phyloP scores from a whole-genome alignment of 208 protist species.

The Trypanosoma brucei region DNA sequence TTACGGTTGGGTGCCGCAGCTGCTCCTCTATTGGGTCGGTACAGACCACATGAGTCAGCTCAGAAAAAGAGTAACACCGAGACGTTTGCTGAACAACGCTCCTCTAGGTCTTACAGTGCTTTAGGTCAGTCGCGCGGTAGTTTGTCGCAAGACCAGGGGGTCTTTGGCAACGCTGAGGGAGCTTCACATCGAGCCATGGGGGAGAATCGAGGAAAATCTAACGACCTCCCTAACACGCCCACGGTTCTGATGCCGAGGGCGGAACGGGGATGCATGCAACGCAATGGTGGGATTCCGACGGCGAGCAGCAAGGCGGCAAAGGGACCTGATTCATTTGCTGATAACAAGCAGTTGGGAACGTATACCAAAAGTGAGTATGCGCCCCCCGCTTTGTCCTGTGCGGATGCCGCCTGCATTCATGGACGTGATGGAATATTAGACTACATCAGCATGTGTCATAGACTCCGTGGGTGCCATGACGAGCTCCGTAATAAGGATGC shows the following conservation, averaged over 20 bases:
- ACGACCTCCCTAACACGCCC: too few species aligned
- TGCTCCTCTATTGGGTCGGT: slow-evolving; percentile 10
- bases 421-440: slow-evolving; percentile 66
- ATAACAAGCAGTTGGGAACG: not conserved
- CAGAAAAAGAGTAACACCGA: not conserved
- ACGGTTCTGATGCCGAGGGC: too few species aligned
- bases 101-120: not conserved
- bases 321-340: too few species aligned
- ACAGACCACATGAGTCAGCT: slow-evolving; percentile 5
- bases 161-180: too few species aligned
- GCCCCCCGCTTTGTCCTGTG: slow-evolving; percentile 14
- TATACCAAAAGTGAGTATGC: not conserved
- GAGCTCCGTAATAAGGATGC: slow-evolving; percentile 33
- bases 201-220: too few species aligned
- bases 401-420: slow-evolving; percentile 49
- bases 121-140: not conserved
- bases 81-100: not conserved
- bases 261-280: too few species aligned
- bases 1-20: not conserved
- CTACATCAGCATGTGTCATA: slow-evolving; percentile 55
- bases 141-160: too few species aligned
- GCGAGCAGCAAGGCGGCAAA: too few species aligned
- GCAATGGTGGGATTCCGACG: too few species aligned
- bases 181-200: too few species aligned
- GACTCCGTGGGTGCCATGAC: slow-evolving; percentile 46